A percentile compares a stretch with the other conserved stretches of the same genome.
These are phyloP conservation scores for Eucalyptus dawsonii DNA, from an alignment of 345 rosid species.

Conservation along the genomic window DNA sequence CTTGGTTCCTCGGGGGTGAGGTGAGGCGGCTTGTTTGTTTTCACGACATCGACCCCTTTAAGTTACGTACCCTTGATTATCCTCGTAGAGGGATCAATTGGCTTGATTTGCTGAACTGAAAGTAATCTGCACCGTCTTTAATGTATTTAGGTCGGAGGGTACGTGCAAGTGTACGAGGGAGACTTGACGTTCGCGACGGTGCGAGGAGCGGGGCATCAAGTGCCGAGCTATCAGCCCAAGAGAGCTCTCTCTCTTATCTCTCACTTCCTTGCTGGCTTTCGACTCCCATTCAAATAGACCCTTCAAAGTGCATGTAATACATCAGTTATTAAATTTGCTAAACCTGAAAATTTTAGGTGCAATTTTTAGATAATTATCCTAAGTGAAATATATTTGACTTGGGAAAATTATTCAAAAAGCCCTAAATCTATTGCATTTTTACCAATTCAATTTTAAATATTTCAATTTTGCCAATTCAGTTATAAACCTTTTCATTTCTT, in stretches of 20 bases:
- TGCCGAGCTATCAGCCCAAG: slow-evolving; percentile 71
- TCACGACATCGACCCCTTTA: background rate
- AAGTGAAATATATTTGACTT: too few relatives aligned
- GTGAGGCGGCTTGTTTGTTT: slow-evolving; percentile 2
- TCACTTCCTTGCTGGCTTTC: slow-evolving; percentile 55
- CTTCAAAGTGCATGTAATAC: slow-evolving; percentile 3
- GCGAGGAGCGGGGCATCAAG: slow-evolving; percentile 87
- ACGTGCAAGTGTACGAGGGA: slow-evolving; percentile 53
- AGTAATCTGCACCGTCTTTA: background rate
- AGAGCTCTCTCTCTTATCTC: slow-evolving; percentile 59
- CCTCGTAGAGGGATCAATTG: background rate
- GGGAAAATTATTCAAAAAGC: too few relatives aligned
- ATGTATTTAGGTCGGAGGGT: slow-evolving; percentile 53
- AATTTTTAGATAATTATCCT: too few relatives aligned
- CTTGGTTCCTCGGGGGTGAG: slow-evolving; percentile 62
- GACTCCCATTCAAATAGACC: slow-evolving; percentile 28
- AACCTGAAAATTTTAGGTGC: too few relatives aligned
- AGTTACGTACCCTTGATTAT: background rate
- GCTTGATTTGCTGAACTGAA: background rate
- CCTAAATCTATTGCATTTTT: fast-evolving
- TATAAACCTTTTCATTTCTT: too few relatives aligned
- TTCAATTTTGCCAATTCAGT: too few relatives aligned
- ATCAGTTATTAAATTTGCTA: too few relatives aligned
- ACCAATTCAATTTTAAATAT: too few relatives aligned
- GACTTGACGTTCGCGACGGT: slow-evolving; percentile 68